Evolutionary conservation across 371 early-diverging fungal species (phyloP).

Genomic region (Saksenaea oblongispora): DNA sequence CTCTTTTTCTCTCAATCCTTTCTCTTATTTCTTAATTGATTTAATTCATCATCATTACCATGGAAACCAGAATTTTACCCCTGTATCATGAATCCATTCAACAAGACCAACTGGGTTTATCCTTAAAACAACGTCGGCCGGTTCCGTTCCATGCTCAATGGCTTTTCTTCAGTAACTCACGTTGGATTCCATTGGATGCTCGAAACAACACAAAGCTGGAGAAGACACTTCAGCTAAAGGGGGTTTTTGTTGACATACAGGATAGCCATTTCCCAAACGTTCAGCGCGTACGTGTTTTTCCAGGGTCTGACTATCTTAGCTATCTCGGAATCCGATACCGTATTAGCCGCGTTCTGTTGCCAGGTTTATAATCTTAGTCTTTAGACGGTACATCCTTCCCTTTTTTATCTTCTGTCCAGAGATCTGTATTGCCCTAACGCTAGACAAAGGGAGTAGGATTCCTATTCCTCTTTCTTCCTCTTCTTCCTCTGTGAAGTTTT

Average conservation of each 20-base stretch:
- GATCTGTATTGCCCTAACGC: no score
- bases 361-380: slow-evolving; percentile 5
- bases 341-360: slow-evolving; percentile 23
- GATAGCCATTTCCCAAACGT: slow-evolving; percentile 29
- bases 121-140: not conserved
- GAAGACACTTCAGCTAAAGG: slow-evolving; percentile 21
- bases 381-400: not conserved
- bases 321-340: slow-evolving; percentile 30
- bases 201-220: slow-evolving; percentile 20
- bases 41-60: not conserved
- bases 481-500: no score
- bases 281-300: slow-evolving; percentile 23
- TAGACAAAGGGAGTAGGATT: no score
- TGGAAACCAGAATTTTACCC: not conserved
- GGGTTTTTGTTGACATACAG: slow-evolving; percentile 25
- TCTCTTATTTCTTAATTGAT: not conserved
- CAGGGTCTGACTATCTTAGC: slow-evolving; percentile 23
- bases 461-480: no score
- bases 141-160: slow-evolving; percentile 23
- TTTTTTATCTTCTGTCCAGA: not conserved
- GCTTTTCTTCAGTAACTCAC: slow-evolving; percentile 25
- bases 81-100: not conserved
- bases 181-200: slow-evolving; percentile 26
- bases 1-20: not conserved
- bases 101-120: not conserved